A percentile compares a stretch with the other conserved stretches of the same genome.
Conservation (phyloP, 805 yeast genomes). For the Hanseniaspora nectarophila region DNA sequence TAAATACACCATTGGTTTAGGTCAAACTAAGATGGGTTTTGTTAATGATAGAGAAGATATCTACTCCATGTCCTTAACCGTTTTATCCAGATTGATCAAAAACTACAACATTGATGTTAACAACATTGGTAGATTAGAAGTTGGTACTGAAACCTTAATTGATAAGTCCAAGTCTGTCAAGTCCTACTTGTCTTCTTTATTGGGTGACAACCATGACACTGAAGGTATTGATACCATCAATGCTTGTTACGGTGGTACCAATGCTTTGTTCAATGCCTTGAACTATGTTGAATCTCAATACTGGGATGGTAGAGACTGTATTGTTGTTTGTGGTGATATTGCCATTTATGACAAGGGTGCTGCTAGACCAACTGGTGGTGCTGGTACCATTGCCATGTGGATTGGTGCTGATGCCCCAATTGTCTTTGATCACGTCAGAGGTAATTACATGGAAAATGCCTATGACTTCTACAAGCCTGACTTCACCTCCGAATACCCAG, state of each 20-base stretch:
- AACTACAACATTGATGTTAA: constrained; percentile 73
- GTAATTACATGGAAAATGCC: constrained; percentile 90
- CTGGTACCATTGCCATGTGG: constrained; percentile 86
- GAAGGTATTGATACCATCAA: constrained; percentile 94
- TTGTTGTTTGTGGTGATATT: constrained; percentile 94
- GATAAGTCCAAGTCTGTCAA: constrained; percentile 96
- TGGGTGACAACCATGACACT: constrained; percentile 76
- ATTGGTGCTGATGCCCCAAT: constrained; percentile 98
- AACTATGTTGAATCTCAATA: constrained; percentile 93
- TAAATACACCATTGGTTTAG: constrained; percentile 95
- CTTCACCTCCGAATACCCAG: constrained; percentile 90
- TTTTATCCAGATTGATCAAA: constrained; percentile 56
- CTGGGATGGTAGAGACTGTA: constrained; percentile 98
- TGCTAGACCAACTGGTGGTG: constrained; percentile 99
- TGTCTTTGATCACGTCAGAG: constrained; percentile 79
- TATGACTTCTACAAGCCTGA: constrained; percentile 98
- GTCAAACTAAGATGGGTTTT: constrained; percentile 96
- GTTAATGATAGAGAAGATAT: constrained; percentile 97
- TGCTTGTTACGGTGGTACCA: constrained; percentile 98
- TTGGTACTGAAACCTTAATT: constrained; percentile 92
- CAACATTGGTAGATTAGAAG: constrained; percentile 86
- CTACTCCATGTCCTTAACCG: constrained; percentile 91
- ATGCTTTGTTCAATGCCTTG: constrained; percentile 81
- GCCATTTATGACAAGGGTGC: constrained; percentile 95
- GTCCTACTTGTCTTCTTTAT: constrained; percentile 87